These are phyloP conservation scores for Nakazawaea pomicola DNA, from an alignment of 805 yeast genomes.

Conservation along the genomic window DNA sequence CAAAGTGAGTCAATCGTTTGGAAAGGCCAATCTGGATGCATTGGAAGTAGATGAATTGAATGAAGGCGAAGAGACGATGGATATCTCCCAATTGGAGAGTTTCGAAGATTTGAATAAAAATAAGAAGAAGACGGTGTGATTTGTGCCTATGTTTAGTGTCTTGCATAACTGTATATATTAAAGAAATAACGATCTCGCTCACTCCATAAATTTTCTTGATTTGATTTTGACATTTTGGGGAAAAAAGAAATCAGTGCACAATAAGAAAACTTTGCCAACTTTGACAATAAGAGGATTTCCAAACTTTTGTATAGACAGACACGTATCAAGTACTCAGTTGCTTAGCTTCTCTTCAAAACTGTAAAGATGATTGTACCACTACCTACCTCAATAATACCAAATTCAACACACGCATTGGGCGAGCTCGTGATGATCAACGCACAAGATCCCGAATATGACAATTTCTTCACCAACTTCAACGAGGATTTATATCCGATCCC, in stretches of 20 bases:
- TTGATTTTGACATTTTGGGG: not conserved
- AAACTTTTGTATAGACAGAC: too few relatives aligned
- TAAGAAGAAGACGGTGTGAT: not conserved
- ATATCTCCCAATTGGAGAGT: conserved; percentile 1
- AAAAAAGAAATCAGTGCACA: not conserved
- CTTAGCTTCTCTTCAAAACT: too few relatives aligned
- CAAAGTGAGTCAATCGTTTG: conserved; percentile 19
- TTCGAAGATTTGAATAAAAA: conserved; percentile 6
- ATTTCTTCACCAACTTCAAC: conserved; percentile 3
- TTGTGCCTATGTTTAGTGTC: too few relatives aligned
- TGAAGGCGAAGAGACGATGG: conserved; percentile 22
- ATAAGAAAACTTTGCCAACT: too few relatives aligned
- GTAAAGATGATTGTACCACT: too few relatives aligned
- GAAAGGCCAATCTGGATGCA: conserved; percentile 16
- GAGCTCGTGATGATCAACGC: too few relatives aligned
- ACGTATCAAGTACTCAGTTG: too few relatives aligned
- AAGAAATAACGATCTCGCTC: too few relatives aligned
- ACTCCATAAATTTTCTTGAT: not conserved
- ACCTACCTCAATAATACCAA: too few relatives aligned
- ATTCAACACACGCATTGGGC: too few relatives aligned
- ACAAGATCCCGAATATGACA: not conserved
- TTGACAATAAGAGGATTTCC: too few relatives aligned
- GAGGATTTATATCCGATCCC: conserved; percentile 10
- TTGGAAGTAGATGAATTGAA: conserved; percentile 20
- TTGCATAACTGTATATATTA: too few relatives aligned